A percentile compares a stretch with the other conserved stretches of the same genome.
phyloP scores from a whole-genome alignment of 2,329 filamentous ascomycete species.

The Fusarium sp. region DNA sequence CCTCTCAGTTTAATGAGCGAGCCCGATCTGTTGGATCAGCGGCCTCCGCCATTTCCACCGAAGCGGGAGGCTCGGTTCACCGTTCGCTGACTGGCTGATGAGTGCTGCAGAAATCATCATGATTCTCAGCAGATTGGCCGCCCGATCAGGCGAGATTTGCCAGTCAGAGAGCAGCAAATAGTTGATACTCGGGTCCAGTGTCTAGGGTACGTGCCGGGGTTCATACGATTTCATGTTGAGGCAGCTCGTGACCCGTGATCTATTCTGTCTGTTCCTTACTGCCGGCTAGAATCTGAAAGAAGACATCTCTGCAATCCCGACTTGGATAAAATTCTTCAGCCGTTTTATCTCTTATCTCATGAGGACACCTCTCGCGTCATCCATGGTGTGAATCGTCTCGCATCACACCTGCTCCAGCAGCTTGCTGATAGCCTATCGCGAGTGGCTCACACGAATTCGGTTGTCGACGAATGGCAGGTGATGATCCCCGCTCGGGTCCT shows the following conservation, averaged over 20 bases:
- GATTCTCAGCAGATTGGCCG: constrained; percentile 1
- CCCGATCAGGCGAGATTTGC: constrained; percentile 12
- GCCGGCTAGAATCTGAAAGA: not conserved
- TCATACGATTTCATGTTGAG: not conserved
- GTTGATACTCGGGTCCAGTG: not conserved
- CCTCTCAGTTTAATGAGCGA: not conserved
- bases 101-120: not conserved
- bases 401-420: not conserved
- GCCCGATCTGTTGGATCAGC: not conserved
- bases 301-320: not conserved
- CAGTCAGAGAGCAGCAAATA: constrained; percentile 2
- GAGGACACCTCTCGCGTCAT: not conserved
- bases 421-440: not conserved
- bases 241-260: not conserved
- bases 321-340: not conserved
- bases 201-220: not conserved
- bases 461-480: constrained; percentile 3
- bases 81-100: not conserved
- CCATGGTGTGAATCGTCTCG: not conserved
- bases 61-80: not conserved
- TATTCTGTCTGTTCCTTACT: not conserved
- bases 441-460: constrained; percentile 1
- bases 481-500: constrained; percentile 14
- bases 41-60: not conserved
- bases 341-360: not conserved